These are phyloP conservation scores for Gymnopilus junonius DNA, from an alignment of 768 basidiomycete species.

Conservation along the genomic window DNA sequence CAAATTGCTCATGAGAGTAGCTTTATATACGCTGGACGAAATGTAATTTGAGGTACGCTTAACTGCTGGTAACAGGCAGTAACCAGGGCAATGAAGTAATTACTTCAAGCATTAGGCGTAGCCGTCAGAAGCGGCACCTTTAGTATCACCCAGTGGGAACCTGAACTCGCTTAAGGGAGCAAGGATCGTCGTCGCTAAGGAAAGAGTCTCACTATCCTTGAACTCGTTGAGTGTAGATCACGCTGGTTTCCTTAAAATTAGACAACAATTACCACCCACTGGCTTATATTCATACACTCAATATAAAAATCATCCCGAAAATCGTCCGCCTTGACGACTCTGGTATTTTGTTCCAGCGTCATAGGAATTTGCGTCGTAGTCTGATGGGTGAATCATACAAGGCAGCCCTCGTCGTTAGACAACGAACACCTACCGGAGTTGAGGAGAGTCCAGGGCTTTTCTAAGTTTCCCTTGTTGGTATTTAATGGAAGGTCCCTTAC, in stretches of 20 bases:
- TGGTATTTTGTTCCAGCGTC: neutral
- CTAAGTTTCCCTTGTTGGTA: neutral
- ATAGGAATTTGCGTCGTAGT: neutral
- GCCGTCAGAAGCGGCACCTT: neutral
- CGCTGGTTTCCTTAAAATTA: neutral
- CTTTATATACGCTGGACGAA: constrained; percentile 17
- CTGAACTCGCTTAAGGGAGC: neutral
- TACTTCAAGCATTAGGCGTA: constrained; percentile 10
- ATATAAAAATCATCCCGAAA: neutral
- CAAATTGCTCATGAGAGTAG: constrained; percentile 8
- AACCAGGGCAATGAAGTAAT: constrained; percentile 23
- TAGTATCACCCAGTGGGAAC: neutral
- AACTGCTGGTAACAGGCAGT: constrained; percentile 7
- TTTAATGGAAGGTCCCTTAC: neutral
- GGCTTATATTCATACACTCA: neutral
- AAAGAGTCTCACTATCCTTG: constrained; percentile 5
- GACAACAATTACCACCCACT: neutral
- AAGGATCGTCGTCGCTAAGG: constrained; percentile 9
- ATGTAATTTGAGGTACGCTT: neutral
- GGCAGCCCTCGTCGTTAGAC: neutral
- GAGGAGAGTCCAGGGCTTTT: neutral
- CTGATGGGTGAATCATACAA: neutral
- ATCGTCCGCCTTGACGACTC: neutral
- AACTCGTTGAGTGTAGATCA: neutral
- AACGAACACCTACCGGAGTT: neutral